Conservation (phyloP, 2,329 filamentous ascomycete species). For the Stagonosporopsis tanaceti region DNA sequence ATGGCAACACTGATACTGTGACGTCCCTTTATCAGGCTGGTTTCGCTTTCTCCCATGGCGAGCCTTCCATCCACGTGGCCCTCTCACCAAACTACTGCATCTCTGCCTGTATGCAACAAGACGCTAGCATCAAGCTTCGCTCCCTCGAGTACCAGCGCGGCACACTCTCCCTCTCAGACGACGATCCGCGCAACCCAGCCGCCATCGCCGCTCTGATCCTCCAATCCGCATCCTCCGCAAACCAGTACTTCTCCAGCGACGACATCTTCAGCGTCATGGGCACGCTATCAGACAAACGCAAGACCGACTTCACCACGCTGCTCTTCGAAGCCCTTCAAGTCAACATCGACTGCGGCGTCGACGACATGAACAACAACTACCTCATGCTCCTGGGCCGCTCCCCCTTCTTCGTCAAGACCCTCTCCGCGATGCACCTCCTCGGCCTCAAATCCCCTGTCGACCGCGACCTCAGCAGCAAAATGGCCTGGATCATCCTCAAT, state of each 20-base stretch:
- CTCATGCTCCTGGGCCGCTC: conserved; percentile 54
- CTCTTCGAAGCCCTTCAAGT: conserved; percentile 59
- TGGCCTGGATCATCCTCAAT: conserved; percentile 78
- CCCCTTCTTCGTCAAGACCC: conserved; percentile 76
- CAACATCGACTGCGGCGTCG: conserved; percentile 82
- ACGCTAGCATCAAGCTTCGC: conserved; percentile 53
- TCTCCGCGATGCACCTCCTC: conserved; percentile 81
- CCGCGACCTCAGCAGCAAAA: conserved; percentile 73
- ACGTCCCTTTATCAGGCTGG: conserved; percentile 78
- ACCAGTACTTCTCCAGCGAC: conserved; percentile 57
- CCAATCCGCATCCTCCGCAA: conserved; percentile 53
- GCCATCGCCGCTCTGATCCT: conserved; percentile 53
- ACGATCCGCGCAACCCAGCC: conserved; percentile 46
- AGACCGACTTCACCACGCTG: conserved; percentile 66
- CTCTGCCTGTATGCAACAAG: conserved; percentile 53
- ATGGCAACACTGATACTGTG: conserved; percentile 70
- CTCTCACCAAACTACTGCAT: conserved; percentile 59
- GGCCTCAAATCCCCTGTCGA: conserved; percentile 57
- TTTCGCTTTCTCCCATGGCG: conserved; percentile 73
- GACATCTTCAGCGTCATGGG: conserved; percentile 56
- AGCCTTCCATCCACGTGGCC: conserved; percentile 61
- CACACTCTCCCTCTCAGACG: conserved; percentile 40
- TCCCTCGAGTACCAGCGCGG: conserved; percentile 53
- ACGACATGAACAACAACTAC: conserved; percentile 65
- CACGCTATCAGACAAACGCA: conserved; percentile 37